These are phyloP conservation scores for Euclidium syriacum DNA, from an alignment of 345 rosid genomes.

Conservation along the genomic window DNA sequence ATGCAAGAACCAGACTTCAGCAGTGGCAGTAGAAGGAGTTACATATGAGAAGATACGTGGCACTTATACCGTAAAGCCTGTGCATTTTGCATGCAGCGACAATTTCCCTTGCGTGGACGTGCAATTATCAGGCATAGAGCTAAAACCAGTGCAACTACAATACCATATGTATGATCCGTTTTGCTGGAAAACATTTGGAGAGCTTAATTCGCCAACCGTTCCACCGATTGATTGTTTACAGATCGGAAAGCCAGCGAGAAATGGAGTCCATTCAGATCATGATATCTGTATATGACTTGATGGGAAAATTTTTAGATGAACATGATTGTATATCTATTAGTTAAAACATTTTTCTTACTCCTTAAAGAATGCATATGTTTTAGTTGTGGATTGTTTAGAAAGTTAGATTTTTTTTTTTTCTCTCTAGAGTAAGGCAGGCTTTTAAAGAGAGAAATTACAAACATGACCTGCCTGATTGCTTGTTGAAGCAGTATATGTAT, in stretches of 20 bases:
- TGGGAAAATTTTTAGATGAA: conserved; percentile 12
- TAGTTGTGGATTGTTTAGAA: background rate
- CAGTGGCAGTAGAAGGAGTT: conserved; percentile 82
- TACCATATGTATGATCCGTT: conserved; percentile 82
- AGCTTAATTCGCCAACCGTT: conserved; percentile 62
- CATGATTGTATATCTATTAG: too few relatives aligned
- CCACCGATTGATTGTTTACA: conserved; percentile 88
- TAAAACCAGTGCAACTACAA: conserved; percentile 59
- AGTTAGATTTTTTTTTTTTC: background rate
- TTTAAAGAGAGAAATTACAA: background rate
- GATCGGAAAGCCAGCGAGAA: conserved; percentile 77
- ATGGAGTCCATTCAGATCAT: conserved; percentile 51
- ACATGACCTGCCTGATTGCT: background rate
- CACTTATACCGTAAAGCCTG: conserved; percentile 87
- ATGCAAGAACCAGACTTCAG: conserved; percentile 79
- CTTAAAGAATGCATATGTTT: too few relatives aligned
- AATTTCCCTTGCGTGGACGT: conserved; percentile 77
- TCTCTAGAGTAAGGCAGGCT: conserved; percentile 8
- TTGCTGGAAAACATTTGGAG: conserved; percentile 93
- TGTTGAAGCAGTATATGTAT: conserved; percentile 8
- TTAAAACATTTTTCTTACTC: too few relatives aligned
- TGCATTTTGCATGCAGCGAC: conserved; percentile 93
- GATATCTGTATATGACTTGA: conserved; percentile 53
- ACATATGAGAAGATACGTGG: conserved; percentile 74
- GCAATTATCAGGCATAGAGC: conserved; percentile 57